phyloP scores from a whole-genome alignment of 2,329 filamentous ascomycete species.

The Laburnicola sp. region DNA sequence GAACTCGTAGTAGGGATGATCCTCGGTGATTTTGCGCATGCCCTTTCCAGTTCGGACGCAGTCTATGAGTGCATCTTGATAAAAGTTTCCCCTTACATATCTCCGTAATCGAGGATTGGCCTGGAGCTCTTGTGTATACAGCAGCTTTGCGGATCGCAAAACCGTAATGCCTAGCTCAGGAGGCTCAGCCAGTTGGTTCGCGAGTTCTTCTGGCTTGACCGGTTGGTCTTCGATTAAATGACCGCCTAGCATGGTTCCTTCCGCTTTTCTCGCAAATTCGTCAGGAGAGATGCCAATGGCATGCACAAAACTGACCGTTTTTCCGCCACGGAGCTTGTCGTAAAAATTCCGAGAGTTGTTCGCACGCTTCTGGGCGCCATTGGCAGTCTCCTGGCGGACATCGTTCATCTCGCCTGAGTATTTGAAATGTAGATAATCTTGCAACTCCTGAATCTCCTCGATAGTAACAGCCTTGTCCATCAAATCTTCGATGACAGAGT shows the following conservation, averaged over 20 bases:
- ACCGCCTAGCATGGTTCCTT: conserved; percentile 71
- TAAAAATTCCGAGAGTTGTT: conserved; percentile 79
- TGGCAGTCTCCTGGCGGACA: conserved; percentile 65
- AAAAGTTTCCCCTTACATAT: conserved; percentile 80
- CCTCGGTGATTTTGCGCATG: conserved; percentile 87
- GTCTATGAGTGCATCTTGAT: conserved; percentile 80
- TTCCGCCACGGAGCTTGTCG: conserved; percentile 80
- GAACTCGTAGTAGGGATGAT: conserved; percentile 96
- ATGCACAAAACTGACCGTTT: conserved; percentile 78
- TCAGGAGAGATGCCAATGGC: conserved; percentile 91
- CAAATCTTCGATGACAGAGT: conserved; percentile 79
- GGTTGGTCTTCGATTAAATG: conserved; percentile 75
- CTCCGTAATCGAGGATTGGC: conserved; percentile 88
- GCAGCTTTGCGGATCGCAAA: conserved; percentile 75
- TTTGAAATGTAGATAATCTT: conserved; percentile 95
- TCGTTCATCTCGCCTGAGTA: conserved; percentile 86
- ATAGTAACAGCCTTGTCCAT: conserved; percentile 78
- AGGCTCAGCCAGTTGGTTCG: conserved; percentile 65
- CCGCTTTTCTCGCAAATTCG: conserved; percentile 81
- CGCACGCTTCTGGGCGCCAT: conserved; percentile 74
- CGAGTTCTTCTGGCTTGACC: conserved; percentile 80
- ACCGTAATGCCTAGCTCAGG: conserved; percentile 70
- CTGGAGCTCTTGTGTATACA: conserved; percentile 89
- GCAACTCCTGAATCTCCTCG: conserved; percentile 94
- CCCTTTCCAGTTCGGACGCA: conserved; percentile 93